Percentiles rank a stretch among this genome's conserved stretches.
phyloP scores from a whole-genome alignment of 805 yeast genomes.

The Metschnikowia orientalis region DNA sequence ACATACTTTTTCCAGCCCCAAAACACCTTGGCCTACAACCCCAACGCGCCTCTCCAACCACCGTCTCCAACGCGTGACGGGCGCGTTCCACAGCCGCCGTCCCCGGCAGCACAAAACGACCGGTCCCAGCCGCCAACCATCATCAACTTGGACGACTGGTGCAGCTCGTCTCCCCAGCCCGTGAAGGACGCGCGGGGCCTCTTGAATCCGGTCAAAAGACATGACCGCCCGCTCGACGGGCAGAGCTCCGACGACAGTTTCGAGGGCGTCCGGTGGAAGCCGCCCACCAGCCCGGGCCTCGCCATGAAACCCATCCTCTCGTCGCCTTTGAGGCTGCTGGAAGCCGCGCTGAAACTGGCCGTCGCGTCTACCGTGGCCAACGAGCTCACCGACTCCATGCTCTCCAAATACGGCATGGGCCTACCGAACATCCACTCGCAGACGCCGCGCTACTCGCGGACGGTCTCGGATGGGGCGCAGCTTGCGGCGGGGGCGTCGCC shows the following conservation, averaged over 20 bases:
- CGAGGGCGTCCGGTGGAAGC: constrained; percentile 35
- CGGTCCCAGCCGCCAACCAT: too few species aligned
- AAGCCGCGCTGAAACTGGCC: constrained; percentile 10
- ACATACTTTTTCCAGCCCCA: constrained; percentile 35
- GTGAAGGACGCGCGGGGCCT: constrained; percentile 1
- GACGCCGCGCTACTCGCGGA: constrained; percentile 34
- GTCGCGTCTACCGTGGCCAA: constrained; percentile 20
- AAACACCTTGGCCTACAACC: constrained; percentile 24
- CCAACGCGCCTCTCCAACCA: constrained; percentile 5
- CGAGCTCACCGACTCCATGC: constrained; percentile 34
- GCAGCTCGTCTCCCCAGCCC: constrained; percentile 1
- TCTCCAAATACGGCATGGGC: constrained; percentile 41
- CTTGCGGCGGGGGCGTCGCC: constrained; percentile 24
- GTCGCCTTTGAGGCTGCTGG: constrained; percentile 36
- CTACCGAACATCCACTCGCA: constrained; percentile 27
- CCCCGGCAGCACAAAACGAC: too few species aligned
- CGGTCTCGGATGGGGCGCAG: constrained; percentile 28
- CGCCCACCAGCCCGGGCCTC: constrained; percentile 12
- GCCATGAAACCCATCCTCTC: constrained; percentile 27
- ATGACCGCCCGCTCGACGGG: constrained; percentile 17
- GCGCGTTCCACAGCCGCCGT: too few species aligned
- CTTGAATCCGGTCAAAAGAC: constrained; percentile 2
- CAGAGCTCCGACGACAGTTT: constrained; percentile 43
- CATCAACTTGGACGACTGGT: too few species aligned
- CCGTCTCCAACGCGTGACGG: constrained; percentile 8